Evolutionary conservation across 495 filamentous ascomycete species (phyloP).

Genomic region (Neurospora africana): DNA sequence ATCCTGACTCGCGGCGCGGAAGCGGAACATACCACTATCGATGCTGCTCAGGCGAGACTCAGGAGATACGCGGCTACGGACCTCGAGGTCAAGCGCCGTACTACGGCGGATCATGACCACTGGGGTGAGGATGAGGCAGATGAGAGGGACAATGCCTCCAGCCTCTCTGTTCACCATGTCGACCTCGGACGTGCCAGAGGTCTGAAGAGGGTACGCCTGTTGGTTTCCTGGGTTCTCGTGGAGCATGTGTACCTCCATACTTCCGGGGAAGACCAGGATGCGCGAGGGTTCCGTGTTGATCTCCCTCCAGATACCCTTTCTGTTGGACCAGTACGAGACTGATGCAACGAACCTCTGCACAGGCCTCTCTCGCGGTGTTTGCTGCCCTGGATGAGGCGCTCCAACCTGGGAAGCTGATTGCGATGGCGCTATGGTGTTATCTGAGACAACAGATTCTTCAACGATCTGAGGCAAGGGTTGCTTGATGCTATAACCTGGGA

Average conservation of each 20-base stretch:
- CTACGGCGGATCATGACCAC: constrained; percentile 78
- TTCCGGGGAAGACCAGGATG: constrained; percentile 70
- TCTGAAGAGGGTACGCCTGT: constrained; percentile 30
- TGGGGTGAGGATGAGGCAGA: constrained; percentile 78
- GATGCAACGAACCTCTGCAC: constrained; percentile 55
- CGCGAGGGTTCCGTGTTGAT: constrained; percentile 56
- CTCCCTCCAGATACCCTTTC: constrained; percentile 66
- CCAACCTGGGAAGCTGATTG: constrained; percentile 63
- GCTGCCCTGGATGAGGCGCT: constrained; percentile 36
- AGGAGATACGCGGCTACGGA: constrained; percentile 71
- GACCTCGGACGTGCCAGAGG: constrained; percentile 27
- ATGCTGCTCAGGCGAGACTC: constrained; percentile 63
- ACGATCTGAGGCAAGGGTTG: constrained; percentile 9
- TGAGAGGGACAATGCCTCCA: constrained; percentile 42
- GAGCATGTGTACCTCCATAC: constrained; percentile 74
- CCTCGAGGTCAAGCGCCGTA: constrained; percentile 86
- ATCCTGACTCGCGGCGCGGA: constrained; percentile 65
- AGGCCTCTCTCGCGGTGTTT: constrained; percentile 40
- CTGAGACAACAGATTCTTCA: constrained; percentile 25
- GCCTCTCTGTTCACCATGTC: constrained; percentile 28
- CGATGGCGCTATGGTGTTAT: constrained; percentile 55
- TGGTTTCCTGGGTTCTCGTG: constrained; percentile 32
- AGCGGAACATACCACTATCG: constrained; percentile 50
- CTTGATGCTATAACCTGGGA: constrained; percentile 39
- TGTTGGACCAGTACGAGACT: constrained; percentile 78